Percentiles rank a stretch among this genome's conserved stretches.
phyloP scores from a whole-genome alignment of 441 rosid genomes.

The Breynia disticha region DNA sequence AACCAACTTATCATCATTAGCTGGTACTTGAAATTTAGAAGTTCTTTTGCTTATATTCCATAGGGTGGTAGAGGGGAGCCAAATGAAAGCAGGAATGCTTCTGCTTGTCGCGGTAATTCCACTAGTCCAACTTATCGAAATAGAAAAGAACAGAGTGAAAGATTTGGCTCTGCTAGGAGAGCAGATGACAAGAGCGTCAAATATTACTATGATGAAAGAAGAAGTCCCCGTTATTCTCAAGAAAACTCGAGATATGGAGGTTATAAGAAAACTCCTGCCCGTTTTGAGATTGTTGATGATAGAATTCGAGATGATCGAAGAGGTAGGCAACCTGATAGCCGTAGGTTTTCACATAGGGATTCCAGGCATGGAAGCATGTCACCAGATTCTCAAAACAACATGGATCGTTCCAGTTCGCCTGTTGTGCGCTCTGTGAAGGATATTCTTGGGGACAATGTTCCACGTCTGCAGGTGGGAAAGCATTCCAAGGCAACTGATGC shows the following conservation, averaged over 20 bases:
- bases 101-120: constrained; percentile 21
- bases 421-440: constrained; percentile 29
- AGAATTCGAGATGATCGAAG: constrained; percentile 48
- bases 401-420: constrained; percentile 20
- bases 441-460: constrained; percentile 24
- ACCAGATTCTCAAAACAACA: constrained; percentile 29
- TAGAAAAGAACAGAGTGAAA: constrained; percentile 26
- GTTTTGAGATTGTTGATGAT: constrained; percentile 83
- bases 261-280: constrained; percentile 38
- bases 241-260: constrained; percentile 41
- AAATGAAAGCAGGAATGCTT: constrained; percentile 27
- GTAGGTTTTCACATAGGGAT: constrained; percentile 23
- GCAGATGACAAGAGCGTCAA: constrained; percentile 31
- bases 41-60: constrained; percentile 6
- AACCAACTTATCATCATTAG: not conserved
- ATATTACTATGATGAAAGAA: constrained; percentile 44
- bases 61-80: constrained; percentile 41
- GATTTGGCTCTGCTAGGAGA: constrained; percentile 26
- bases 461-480: constrained; percentile 18
- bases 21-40: not conserved
- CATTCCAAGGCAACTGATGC: constrained; percentile 22
- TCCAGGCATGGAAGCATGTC: constrained; percentile 32
- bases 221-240: constrained; percentile 32
- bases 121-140: constrained; percentile 36
- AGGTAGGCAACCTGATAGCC: constrained; percentile 27